phyloP scores from a whole-genome alignment of 139 green algal genomes.

The Chlorella sp. region DNA sequence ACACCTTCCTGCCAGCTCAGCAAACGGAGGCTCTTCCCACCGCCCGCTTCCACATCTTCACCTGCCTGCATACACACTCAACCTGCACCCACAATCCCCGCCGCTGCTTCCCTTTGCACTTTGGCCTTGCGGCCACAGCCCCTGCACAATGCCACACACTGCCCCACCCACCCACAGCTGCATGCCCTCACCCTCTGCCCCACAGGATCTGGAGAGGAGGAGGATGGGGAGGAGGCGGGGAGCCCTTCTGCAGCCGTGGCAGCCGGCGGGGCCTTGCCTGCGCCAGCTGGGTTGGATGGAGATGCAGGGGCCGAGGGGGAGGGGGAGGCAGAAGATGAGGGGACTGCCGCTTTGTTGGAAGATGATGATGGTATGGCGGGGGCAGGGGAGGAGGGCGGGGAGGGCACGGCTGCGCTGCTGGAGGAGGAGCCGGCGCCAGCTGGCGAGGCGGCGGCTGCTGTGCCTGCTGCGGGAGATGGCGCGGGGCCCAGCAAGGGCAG shows the following conservation, averaged over 20 bases:
- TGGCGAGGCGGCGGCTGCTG: too few species aligned
- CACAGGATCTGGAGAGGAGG: background rate
- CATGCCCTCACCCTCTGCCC: background rate
- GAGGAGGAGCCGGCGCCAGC: background rate
- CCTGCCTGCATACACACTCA: too few species aligned
- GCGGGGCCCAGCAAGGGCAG: conserved; percentile 6
- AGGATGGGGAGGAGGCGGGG: background rate
- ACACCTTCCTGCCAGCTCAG: background rate
- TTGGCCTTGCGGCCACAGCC: too few species aligned
- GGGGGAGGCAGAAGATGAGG: background rate
- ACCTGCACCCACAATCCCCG: too few species aligned
- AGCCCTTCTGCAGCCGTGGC: background rate
- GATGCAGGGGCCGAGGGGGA: background rate
- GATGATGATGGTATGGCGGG: background rate
- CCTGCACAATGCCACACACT: background rate
- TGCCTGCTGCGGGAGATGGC: background rate
- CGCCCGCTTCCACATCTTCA: too few species aligned
- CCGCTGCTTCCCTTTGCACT: too few species aligned
- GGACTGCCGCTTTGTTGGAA: conserved; percentile 17
- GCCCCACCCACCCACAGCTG: background rate
- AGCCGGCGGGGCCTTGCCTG: background rate
- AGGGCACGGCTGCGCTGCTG: background rate
- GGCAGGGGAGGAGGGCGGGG: background rate
- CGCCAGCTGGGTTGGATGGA: background rate
- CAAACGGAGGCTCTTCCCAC: too few species aligned